These are phyloP conservation scores for Pestalotiopsis sp. DNA, from an alignment of 2,329 filamentous ascomycete species.

Conservation along the genomic window DNA sequence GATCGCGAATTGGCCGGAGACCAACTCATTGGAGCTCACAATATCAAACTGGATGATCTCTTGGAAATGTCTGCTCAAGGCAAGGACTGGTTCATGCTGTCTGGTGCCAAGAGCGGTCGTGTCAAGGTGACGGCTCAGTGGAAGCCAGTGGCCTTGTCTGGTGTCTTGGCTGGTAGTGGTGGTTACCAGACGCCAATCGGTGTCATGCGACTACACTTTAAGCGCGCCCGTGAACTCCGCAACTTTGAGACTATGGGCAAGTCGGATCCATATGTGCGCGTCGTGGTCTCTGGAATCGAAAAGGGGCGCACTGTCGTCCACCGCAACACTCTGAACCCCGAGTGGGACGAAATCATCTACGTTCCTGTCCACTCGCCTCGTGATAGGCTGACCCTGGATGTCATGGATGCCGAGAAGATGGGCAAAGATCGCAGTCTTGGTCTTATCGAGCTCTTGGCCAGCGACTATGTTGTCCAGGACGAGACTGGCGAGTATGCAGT, in stretches of 20 bases:
- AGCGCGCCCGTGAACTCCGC: conserved; percentile 78
- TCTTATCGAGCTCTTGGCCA: conserved; percentile 72
- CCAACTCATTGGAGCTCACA: conserved; percentile 85
- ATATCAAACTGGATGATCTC: conserved; percentile 95
- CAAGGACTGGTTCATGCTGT: conserved; percentile 93
- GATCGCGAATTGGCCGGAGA: conserved; percentile 85
- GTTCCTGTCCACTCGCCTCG: conserved; percentile 83
- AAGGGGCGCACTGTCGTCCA: conserved; percentile 94
- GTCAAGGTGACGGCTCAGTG: conserved; percentile 91
- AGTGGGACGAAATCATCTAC: conserved; percentile 95
- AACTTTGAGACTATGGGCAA: conserved; percentile 97
- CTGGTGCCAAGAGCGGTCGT: conserved; percentile 78
- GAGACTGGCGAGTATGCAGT: conserved; percentile 81
- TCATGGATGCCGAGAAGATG: conserved; percentile 95
- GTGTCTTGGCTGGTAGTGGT: conserved; percentile 74
- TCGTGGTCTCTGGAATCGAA: conserved; percentile 86
- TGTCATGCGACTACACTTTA: conserved; percentile 92
- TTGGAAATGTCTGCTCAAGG: conserved; percentile 88
- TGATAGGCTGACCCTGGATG: conserved; percentile 85
- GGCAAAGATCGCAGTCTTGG: conserved; percentile 90
- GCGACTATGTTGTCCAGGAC: conserved; percentile 78
- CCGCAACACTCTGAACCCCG: conserved; percentile 91
- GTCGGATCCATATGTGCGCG: conserved; percentile 91
- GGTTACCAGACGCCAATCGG: conserved; percentile 94
- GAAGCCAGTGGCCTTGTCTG: conserved; percentile 90